Percentiles rank a stretch among this genome's conserved stretches.
phyloP scores from a whole-genome alignment of 495 filamentous ascomycete genomes.

The Hypoxylon lienhwacheense region DNA sequence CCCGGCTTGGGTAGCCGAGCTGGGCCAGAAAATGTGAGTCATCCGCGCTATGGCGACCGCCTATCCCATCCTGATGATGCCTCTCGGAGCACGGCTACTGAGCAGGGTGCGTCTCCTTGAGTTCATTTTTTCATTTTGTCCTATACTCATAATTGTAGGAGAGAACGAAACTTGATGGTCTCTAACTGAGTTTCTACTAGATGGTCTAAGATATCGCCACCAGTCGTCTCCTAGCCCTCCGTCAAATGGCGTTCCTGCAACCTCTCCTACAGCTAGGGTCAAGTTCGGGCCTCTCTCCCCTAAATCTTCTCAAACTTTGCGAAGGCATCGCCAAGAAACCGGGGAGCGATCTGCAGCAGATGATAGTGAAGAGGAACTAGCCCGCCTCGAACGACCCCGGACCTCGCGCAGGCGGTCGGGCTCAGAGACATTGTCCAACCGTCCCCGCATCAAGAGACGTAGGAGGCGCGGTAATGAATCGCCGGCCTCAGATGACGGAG shows the following conservation, averaged over 20 bases:
- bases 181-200: constrained; percentile 27
- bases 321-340: constrained; percentile 38
- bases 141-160: background rate
- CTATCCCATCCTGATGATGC: constrained; percentile 33
- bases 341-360: constrained; percentile 10
- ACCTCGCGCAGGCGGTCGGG: constrained; percentile 33
- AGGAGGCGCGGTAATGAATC: constrained; percentile 18
- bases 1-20: constrained; percentile 31
- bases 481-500: constrained; percentile 36
- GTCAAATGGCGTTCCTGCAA: background rate
- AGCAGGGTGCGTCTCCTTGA: constrained; percentile 45
- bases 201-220: constrained; percentile 44
- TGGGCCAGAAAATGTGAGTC: constrained; percentile 45
- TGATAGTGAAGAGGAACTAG: constrained; percentile 8
- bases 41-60: constrained; percentile 33
- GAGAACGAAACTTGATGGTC: constrained; percentile 7
- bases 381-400: constrained; percentile 6
- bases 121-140: constrained; percentile 15
- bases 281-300: constrained; percentile 50
- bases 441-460: constrained; percentile 25
- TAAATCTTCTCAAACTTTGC: constrained; percentile 44
- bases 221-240: constrained; percentile 8
- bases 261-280: constrained; percentile 39
- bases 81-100: constrained; percentile 37
- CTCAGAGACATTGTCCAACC: constrained; percentile 43